Evolutionary conservation across 2,329 filamentous ascomycete genomes (phyloP).

Genomic region (Ophiostoma quercus): DNA sequence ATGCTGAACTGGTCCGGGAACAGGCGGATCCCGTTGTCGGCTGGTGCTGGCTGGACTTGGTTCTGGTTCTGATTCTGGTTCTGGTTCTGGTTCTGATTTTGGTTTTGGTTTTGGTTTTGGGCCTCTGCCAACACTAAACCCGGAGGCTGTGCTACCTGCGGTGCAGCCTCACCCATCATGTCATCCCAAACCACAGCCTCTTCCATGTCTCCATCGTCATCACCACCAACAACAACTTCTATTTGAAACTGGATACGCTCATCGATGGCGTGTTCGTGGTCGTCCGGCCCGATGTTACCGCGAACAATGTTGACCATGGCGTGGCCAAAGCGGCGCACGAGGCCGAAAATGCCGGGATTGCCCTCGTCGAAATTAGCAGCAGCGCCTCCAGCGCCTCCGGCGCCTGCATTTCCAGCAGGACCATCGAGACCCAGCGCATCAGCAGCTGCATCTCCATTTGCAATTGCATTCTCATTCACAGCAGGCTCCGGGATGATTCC

Average conservation of each 20-base stretch:
- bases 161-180: conserved; percentile 30
- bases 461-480: not conserved
- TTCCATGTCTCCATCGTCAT: conserved; percentile 24
- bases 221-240: conserved; percentile 23
- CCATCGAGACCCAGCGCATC: not conserved
- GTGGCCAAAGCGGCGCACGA: not conserved
- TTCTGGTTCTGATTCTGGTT: conserved; percentile 27
- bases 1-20: not conserved
- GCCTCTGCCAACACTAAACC: too few relatives aligned
- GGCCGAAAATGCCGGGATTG: not conserved
- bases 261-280: not conserved
- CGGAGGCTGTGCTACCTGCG: not conserved
- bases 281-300: not conserved
- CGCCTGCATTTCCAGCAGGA: not conserved
- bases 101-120: not conserved
- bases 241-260: conserved; percentile 23
- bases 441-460: not conserved
- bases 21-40: not conserved
- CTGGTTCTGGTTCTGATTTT: conserved; percentile 10
- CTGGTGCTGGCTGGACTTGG: not conserved
- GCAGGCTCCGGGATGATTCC: not conserved
- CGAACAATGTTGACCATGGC: not conserved
- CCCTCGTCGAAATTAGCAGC: not conserved
- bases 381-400: not conserved
- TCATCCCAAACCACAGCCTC: conserved; percentile 18